phyloP scores from a whole-genome alignment of 2,329 filamentous ascomycete species.

The Fusarium guadeloupense region DNA sequence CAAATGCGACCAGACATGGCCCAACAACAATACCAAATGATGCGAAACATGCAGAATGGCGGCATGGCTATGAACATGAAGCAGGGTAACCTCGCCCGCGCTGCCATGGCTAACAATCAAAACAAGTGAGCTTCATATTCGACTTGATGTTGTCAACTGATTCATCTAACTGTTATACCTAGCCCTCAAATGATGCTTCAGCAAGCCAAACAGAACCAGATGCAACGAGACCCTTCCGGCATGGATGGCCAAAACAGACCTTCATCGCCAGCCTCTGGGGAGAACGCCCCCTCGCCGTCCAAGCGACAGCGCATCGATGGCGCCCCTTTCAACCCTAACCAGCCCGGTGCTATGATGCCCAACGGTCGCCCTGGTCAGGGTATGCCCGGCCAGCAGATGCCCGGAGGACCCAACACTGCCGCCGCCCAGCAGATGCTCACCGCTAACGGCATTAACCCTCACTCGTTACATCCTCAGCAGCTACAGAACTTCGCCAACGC shows the following conservation, averaged over 20 bases:
- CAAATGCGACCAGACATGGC: conserved; percentile 71
- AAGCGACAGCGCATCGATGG: conserved; percentile 85
- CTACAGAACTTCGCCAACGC: conserved; percentile 71
- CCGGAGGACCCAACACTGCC: conserved; percentile 58
- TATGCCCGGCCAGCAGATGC: conserved; percentile 77
- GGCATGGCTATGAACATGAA: conserved; percentile 68
- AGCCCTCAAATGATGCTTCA: conserved; percentile 78
- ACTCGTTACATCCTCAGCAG: conserved; percentile 77
- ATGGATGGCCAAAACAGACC: conserved; percentile 86
- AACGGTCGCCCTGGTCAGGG: conserved; percentile 76
- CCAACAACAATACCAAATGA: conserved; percentile 68
- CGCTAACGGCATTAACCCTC: conserved; percentile 78
- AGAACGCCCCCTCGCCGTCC: conserved; percentile 90
- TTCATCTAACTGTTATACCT: conserved; percentile 23
- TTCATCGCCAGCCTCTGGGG: conserved; percentile 81
- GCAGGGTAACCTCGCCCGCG: conserved; percentile 71
- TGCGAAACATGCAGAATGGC: conserved; percentile 72
- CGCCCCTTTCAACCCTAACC: conserved; percentile 76
- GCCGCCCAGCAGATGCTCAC: conserved; percentile 69
- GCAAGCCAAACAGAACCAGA: conserved; percentile 78
- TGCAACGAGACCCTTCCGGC: conserved; percentile 87
- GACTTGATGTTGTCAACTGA: not conserved
- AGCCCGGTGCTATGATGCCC: conserved; percentile 71
- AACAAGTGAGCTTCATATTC: conserved; percentile 65
- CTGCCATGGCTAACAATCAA: conserved; percentile 81